A percentile compares a stretch with the other conserved stretches of the same genome.
phyloP scores from a whole-genome alignment of 2,329 filamentous ascomycete genomes.

The Botrytis paeoniae region DNA sequence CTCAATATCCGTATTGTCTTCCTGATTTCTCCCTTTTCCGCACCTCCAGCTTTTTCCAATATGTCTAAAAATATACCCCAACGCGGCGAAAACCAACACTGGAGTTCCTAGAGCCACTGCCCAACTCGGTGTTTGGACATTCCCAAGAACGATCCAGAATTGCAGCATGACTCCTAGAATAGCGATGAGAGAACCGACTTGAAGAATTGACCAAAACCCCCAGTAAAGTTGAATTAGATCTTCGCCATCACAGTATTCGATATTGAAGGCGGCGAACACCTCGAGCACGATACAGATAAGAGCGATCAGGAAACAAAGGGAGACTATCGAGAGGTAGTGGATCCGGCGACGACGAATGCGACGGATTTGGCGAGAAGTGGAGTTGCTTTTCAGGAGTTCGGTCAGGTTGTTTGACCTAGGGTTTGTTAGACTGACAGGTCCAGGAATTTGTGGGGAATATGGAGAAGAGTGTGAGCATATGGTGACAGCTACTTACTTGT shows the following conservation, averaged over 20 bases:
- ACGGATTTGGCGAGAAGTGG: constrained; percentile 1
- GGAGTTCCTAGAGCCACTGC: constrained; percentile 58
- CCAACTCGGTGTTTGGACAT: constrained; percentile 56
- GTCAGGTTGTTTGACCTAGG: constrained; percentile 27
- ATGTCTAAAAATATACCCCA: constrained; percentile 39
- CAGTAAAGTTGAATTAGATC: constrained; percentile 58
- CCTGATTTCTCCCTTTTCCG: background rate
- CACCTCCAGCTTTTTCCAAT: constrained; percentile 13
- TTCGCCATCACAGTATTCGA: constrained; percentile 57
- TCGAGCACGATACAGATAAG: constrained; percentile 51
- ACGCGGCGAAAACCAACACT: constrained; percentile 52
- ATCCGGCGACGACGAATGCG: constrained; percentile 32
- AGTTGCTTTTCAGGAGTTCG: constrained; percentile 21
- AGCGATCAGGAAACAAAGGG: constrained; percentile 46
- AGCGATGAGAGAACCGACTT: constrained; percentile 56
- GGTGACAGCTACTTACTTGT: constrained; percentile 29
- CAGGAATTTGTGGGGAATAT: background rate
- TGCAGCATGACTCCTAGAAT: constrained; percentile 56
- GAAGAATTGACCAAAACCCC: constrained; percentile 60
- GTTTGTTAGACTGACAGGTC: background rate
- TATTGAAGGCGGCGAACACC: constrained; percentile 43
- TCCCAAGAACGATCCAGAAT: constrained; percentile 48
- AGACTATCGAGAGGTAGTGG: constrained; percentile 42
- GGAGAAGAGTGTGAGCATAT: background rate
- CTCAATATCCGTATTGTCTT: constrained; percentile 1